These are phyloP conservation scores for Taiozyma onychis DNA, from an alignment of 1,139 yeast genomes.

Conservation along the genomic window DNA sequence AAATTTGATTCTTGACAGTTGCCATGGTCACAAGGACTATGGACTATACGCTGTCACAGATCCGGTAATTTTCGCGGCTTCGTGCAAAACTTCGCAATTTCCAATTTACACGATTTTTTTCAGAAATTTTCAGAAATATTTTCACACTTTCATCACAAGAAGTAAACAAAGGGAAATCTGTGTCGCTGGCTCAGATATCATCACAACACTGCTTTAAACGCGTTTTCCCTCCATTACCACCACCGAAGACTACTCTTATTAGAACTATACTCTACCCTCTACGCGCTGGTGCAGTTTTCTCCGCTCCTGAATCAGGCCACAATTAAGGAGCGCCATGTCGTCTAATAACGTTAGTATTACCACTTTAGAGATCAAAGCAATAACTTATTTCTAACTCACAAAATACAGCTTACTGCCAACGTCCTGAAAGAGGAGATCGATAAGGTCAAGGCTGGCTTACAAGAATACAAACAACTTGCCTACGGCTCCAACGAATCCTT, in stretches of 20 bases:
- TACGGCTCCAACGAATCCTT: conserved; percentile 15
- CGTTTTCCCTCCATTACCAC: background rate
- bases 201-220: background rate
- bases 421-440: conserved; percentile 21
- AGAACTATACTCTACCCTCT: background rate
- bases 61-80: background rate
- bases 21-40: too few relatives aligned
- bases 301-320: background rate
- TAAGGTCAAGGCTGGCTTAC: conserved; percentile 16
- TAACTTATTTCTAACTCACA: background rate
- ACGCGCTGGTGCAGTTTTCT: background rate
- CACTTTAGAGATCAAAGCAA: background rate
- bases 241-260: background rate
- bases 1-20: too few relatives aligned
- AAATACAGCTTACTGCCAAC: background rate
- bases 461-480: conserved; percentile 15
- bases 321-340: conserved; percentile 1
- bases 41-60: background rate
- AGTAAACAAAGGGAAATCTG: conserved; percentile 1
- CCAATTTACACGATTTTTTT: background rate
- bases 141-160: background rate
- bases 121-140: background rate
- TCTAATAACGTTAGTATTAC: conserved; percentile 3
- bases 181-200: background rate
- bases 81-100: conserved; percentile 1